phyloP scores from a whole-genome alignment of 257 asterid genomes.

The Phtheirospermum japonicum region DNA sequence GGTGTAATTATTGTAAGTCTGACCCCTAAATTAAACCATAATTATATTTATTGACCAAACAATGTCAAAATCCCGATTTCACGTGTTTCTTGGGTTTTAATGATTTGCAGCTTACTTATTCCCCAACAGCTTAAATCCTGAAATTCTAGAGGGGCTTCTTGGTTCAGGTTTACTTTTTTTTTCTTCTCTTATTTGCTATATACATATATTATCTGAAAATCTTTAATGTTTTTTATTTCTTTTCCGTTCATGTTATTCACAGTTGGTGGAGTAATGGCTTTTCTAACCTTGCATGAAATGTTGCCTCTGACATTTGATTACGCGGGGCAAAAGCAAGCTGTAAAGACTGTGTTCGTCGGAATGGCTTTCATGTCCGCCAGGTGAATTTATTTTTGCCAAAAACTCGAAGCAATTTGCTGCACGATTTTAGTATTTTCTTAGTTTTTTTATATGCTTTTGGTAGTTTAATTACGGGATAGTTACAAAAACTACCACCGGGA shows the following conservation, averaged over 20 bases:
- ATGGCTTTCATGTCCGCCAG: conserved; percentile 58
- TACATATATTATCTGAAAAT: background rate
- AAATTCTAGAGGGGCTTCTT: conserved; percentile 68
- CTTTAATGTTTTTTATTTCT: background rate
- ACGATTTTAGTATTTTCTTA: too few relatives aligned
- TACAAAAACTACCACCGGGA: too few relatives aligned
- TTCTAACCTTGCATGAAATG: conserved; percentile 92
- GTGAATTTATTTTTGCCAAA: conserved; percentile 12
- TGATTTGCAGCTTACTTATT: conserved; percentile 59
- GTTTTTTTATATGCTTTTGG: too few relatives aligned
- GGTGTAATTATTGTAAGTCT: conserved; percentile 94
- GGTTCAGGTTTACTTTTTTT: conserved; percentile 50
- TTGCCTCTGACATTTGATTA: conserved; percentile 89
- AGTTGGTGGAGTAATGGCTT: conserved; percentile 93
- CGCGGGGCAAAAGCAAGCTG: conserved; percentile 90
- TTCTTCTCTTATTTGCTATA: background rate
- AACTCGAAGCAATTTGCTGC: background rate
- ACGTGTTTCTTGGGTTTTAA: conserved; percentile 4
- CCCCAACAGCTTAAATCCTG: conserved; percentile 65
- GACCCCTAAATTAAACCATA: conserved; percentile 27
- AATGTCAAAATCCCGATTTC: background rate
- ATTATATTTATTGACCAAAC: background rate
- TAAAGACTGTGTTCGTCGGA: conserved; percentile 50
- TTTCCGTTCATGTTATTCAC: conserved; percentile 23
- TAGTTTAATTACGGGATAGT: too few relatives aligned